These are phyloP conservation scores for Aquilaria yunnanensis DNA, from an alignment of 345 rosid genomes.

Conservation along the genomic window DNA sequence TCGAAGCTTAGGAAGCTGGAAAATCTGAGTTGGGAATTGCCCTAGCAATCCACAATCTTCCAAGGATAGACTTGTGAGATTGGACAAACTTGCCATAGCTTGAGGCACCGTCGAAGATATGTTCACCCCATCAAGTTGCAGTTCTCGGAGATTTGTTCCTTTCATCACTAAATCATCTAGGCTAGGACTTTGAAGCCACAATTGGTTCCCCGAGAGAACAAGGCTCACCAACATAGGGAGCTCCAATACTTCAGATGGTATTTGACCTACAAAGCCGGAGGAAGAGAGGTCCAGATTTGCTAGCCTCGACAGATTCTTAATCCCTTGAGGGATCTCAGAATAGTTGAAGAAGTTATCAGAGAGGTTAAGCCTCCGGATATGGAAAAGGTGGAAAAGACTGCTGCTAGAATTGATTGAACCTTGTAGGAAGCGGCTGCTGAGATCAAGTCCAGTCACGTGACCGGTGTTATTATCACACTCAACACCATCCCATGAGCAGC, in stretches of 20 bases:
- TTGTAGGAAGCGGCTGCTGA: neutral
- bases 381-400: constrained; percentile 13
- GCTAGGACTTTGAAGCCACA: too few species aligned
- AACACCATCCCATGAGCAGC: neutral
- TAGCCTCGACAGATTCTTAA: constrained; percentile 3
- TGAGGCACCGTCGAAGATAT: neutral
- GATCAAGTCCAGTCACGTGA: constrained; percentile 12
- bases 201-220: constrained; percentile 8
- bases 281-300: constrained; percentile 2
- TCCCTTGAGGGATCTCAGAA: neutral
- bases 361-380: constrained; percentile 11
- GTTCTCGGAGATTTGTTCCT: neutral
- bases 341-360: neutral
- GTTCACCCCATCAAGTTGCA: neutral
- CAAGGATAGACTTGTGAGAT: too few species aligned
- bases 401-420: constrained; percentile 4
- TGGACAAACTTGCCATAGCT: neutral
- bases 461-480: constrained; percentile 3
- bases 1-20: too few species aligned
- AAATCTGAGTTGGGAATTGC: too few species aligned
- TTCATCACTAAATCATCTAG: too few species aligned
- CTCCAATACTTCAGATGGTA: constrained; percentile 10
- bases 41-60: too few species aligned
- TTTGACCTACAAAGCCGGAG: neutral
- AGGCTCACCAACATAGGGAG: constrained; percentile 11